Percentiles rank a stretch among this genome's conserved stretches.
Conservation (phyloP, 805 yeast species). For the Ogataea sp. region DNA sequence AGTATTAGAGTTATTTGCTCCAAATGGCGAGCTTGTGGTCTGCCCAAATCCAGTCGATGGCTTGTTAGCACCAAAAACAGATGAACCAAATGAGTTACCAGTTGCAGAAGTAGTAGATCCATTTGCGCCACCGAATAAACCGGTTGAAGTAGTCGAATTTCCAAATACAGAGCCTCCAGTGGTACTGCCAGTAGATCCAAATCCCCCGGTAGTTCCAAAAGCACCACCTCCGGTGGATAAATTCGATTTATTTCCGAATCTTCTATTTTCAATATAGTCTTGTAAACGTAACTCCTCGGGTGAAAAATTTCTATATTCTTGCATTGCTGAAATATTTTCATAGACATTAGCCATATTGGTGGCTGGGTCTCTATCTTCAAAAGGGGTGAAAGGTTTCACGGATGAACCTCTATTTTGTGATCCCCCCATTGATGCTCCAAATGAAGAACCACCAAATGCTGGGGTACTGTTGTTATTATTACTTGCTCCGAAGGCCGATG, state of each 20-base stretch:
- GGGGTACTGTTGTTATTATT: neutral
- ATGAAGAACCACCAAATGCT: constrained; percentile 2
- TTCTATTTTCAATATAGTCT: constrained; percentile 74
- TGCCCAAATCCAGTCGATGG: constrained; percentile 18
- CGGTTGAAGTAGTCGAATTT: constrained; percentile 29
- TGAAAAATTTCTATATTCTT: constrained; percentile 75
- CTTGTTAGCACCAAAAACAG: constrained; percentile 9
- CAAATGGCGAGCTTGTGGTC: constrained; percentile 5
- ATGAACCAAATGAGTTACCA: constrained; percentile 20
- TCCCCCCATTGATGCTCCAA: constrained; percentile 19
- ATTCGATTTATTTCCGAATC: constrained; percentile 36
- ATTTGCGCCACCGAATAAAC: constrained; percentile 12
- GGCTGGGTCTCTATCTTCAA: constrained; percentile 62
- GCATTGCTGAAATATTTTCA: constrained; percentile 82
- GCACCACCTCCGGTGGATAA: constrained; percentile 15
- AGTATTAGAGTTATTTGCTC: constrained; percentile 11
- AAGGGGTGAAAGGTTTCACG: constrained; percentile 59
- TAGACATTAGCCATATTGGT: constrained; percentile 40
- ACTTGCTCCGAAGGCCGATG: no score
- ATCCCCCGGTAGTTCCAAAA: constrained; percentile 15
- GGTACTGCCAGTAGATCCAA: constrained; percentile 20
- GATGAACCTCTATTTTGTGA: constrained; percentile 58
- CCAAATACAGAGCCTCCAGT: constrained; percentile 19
- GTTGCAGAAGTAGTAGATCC: constrained; percentile 4
- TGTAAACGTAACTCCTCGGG: constrained; percentile 83